These are phyloP conservation scores for Stachybotrys chartarum DNA, from an alignment of 2,329 filamentous ascomycete genomes.

Conservation along the genomic window DNA sequence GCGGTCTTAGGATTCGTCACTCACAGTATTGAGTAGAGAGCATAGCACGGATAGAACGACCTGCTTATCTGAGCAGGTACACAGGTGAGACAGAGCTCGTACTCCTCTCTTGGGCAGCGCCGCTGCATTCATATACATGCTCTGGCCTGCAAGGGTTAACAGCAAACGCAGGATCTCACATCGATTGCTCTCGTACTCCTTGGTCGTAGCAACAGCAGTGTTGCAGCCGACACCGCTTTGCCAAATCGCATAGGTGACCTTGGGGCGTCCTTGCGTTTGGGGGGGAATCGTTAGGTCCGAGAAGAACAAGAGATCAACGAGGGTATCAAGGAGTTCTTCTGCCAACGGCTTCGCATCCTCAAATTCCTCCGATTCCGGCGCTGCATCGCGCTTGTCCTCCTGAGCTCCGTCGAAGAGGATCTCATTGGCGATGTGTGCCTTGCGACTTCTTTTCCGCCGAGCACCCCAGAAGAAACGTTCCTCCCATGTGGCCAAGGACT, in stretches of 20 bases:
- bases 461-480: slow-evolving; percentile 87
- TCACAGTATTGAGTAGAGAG: slow-evolving; percentile 86
- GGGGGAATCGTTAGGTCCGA: slow-evolving; percentile 79
- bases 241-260: slow-evolving; percentile 93
- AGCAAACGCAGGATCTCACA: slow-evolving; percentile 84
- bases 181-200: slow-evolving; percentile 87
- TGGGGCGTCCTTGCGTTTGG: slow-evolving; percentile 62
- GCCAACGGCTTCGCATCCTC: slow-evolving; percentile 82
- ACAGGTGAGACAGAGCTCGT: slow-evolving; percentile 79
- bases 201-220: slow-evolving; percentile 77
- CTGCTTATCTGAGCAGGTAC: slow-evolving; percentile 83
- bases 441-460: slow-evolving; percentile 64
- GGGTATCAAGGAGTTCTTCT: slow-evolving; percentile 85
- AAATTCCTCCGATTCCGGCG: slow-evolving; percentile 52
- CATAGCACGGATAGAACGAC: slow-evolving; percentile 84
- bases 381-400: slow-evolving; percentile 40
- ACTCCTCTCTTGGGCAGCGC: slow-evolving; percentile 76
- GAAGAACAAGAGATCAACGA: slow-evolving; percentile 87
- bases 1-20: slow-evolving; percentile 16
- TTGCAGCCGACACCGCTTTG: slow-evolving; percentile 97
- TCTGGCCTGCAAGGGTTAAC: slow-evolving; percentile 78
- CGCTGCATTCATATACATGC: slow-evolving; percentile 83
- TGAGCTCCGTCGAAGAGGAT: slow-evolving; percentile 77
- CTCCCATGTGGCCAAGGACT: slow-evolving; percentile 78
- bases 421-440: slow-evolving; percentile 59